Evolutionary conservation across 352 stramenopile genomes (phyloP).

Genomic region (Phytophthora pluvialis): DNA sequence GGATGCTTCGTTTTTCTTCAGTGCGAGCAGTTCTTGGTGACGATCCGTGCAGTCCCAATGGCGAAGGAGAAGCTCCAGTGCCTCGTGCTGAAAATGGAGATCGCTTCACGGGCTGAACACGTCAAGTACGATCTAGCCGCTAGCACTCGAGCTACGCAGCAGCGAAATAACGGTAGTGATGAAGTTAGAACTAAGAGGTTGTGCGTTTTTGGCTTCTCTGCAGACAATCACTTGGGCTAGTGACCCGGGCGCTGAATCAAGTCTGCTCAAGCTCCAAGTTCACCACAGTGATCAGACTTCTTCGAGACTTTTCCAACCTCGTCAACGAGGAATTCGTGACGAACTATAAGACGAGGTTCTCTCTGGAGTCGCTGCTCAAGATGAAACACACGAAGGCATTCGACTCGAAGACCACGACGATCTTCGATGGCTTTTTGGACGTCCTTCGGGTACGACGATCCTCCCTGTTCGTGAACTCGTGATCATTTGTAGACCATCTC

Average conservation of each 20-base stretch:
- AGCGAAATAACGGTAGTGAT: neutral
- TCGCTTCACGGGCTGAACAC: conserved; percentile 27
- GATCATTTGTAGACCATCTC: neutral
- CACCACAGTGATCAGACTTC: conserved; percentile 17
- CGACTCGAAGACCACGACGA: conserved; percentile 17
- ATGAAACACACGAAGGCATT: conserved; percentile 33
- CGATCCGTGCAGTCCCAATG: conserved; percentile 26
- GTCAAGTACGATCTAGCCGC: conserved; percentile 23
- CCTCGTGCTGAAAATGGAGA: conserved; percentile 36
- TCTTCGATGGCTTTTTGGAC: conserved; percentile 33
- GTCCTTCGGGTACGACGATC: conserved; percentile 29
- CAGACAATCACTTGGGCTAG: conserved; percentile 32
- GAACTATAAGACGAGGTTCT: conserved; percentile 28
- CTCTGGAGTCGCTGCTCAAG: conserved; percentile 29
- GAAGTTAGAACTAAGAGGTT: conserved; percentile 1
- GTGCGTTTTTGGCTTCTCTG: neutral
- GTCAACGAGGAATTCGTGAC: conserved; percentile 26
- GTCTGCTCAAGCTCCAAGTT: conserved; percentile 33
- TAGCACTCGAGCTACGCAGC: neutral
- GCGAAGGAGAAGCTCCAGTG: conserved; percentile 41
- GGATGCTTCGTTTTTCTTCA: conserved; percentile 9
- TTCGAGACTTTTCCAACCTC: conserved; percentile 39
- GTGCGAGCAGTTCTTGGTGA: conserved; percentile 41
- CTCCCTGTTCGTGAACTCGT: neutral
- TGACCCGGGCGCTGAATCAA: conserved; percentile 41